phyloP scores from a whole-genome alignment of 2,329 filamentous ascomycete genomes.

The Ophiostoma montium region DNA sequence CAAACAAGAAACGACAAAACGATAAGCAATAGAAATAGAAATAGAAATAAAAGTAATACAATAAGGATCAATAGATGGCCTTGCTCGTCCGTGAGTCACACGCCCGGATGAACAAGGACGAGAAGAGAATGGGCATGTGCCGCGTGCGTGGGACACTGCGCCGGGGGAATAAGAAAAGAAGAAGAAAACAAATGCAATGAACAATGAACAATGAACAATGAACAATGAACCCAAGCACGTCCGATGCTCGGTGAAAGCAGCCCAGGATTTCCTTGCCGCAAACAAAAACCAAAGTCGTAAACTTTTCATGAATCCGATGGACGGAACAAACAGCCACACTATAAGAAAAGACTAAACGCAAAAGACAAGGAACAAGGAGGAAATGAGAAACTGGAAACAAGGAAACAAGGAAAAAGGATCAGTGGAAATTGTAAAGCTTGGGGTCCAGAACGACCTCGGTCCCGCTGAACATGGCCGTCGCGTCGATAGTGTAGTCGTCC shows the following conservation, averaged over 20 bases:
- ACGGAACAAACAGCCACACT: not conserved
- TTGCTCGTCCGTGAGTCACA: too few relatives aligned
- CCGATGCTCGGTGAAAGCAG: not conserved
- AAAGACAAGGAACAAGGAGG: not conserved
- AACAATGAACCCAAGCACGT: not conserved
- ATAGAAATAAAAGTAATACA: not conserved
- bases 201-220: not conserved
- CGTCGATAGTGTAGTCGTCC: constrained; percentile 19
- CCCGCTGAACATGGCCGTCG: constrained; percentile 35
- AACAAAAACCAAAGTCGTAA: not conserved
- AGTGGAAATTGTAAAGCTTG: too few relatives aligned
- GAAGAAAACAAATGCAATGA: not conserved
- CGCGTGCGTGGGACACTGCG: not conserved
- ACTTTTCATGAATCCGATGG: constrained; percentile 1
- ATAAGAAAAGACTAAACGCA: not conserved
- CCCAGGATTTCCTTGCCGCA: not conserved
- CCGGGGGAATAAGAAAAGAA: not conserved
- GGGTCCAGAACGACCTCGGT: constrained; percentile 36
- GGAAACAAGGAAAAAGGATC: too few relatives aligned
- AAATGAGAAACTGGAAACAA: not conserved
- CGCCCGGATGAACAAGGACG: not conserved
- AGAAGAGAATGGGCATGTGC: not conserved
- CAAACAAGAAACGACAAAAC: not conserved
- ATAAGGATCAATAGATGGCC: too few relatives aligned
- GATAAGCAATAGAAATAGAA: not conserved